Evolutionary conservation across 2,329 filamentous ascomycete genomes (phyloP), one percentile per base, ranked within the genome.

Genomic region (Pezicula radicicola): DNA sequence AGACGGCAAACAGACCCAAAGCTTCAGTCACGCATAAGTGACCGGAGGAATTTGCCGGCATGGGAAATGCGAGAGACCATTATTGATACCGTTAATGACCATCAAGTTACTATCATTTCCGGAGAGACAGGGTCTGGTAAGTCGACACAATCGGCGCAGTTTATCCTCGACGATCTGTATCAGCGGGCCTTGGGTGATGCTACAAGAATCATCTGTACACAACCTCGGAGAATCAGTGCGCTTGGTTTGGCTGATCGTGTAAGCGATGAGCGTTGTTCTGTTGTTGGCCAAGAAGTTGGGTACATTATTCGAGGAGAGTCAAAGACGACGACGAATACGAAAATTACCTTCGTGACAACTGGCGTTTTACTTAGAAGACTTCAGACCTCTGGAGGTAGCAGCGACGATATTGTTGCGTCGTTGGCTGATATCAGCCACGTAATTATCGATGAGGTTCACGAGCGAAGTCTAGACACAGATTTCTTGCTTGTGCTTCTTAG

Each of bases 121-220:
- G 94, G 94, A 60, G 94, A 97, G 72, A 99, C 94, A 4, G 94
- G 94, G 49, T 96, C 91, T 16, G 94, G 94, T 65, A 99, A 99
- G 71, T 96, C 90, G 46, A 97, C 94, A 0, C 94, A 99, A 68
- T 94, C 91, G 2, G 91, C 97, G 33, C 94, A 99, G 68, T 99
- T 97, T 69, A 80, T 99, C 41, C 77, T 99, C 1, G 94, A 99
- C 63, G 90, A 97, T 61, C 75, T 97, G 57, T 96, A 97, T 61
- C 78, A 81, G 55, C 79, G 81, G 43, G 83, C 86, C 7, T 76
- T 95, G 8, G 94, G 93, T 2, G 81, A 81, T 12, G 83, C 83
- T 12, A 89, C 87, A 30, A 97, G 95, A 64, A 96, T 99, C 56
- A 84, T 99, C 54, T 96, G 96, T 63, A 99, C 94, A 0, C 94